phyloP scores from a whole-genome alignment of 331 rosid species.

The Ulmus americana region DNA sequence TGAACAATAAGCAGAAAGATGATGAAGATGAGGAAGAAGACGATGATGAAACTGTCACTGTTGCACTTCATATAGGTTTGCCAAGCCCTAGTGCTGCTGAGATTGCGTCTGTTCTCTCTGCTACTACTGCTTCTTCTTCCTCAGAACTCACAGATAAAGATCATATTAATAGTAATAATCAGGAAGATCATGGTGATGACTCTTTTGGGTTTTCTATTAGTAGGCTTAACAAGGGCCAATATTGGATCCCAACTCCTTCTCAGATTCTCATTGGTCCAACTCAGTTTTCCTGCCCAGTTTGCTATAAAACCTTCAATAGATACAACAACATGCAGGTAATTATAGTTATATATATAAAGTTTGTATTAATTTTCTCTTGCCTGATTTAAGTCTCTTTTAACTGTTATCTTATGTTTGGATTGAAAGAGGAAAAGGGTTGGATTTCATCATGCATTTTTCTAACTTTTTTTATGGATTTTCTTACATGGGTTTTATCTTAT shows the following conservation, averaged over 20 bases:
- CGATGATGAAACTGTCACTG: conserved; percentile 43
- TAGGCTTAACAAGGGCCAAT: conserved; percentile 82
- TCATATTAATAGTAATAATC: conserved; percentile 8
- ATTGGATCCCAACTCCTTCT: conserved; percentile 99
- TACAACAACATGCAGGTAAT: conserved; percentile 97
- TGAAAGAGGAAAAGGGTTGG: conserved; percentile 35
- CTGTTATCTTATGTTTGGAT: conserved; percentile 41
- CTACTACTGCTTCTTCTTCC: conserved; percentile 26
- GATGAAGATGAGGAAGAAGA: conserved; percentile 14
- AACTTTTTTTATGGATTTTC: background rate
- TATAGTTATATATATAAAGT: background rate
- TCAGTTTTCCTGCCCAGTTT: conserved; percentile 95
- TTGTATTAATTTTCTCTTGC: conserved; percentile 31
- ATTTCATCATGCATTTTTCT: background rate
- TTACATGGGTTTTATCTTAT: conserved; percentile 40
- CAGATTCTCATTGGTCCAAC: conserved; percentile 99
- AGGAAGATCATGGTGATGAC: conserved; percentile 19
- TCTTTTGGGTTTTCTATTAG: conserved; percentile 36
- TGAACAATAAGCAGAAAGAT: conserved; percentile 5
- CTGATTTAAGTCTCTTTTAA: conserved; percentile 42
- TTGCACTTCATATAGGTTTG: conserved; percentile 84
- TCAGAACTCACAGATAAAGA: conserved; percentile 34
- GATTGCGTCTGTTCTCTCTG: conserved; percentile 61
- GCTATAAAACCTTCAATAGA: conserved; percentile 94
- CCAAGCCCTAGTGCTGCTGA: conserved; percentile 91